These are phyloP conservation scores for Ogataea trehalophila DNA, from an alignment of 805 yeast genomes.

Conservation along the genomic window DNA sequence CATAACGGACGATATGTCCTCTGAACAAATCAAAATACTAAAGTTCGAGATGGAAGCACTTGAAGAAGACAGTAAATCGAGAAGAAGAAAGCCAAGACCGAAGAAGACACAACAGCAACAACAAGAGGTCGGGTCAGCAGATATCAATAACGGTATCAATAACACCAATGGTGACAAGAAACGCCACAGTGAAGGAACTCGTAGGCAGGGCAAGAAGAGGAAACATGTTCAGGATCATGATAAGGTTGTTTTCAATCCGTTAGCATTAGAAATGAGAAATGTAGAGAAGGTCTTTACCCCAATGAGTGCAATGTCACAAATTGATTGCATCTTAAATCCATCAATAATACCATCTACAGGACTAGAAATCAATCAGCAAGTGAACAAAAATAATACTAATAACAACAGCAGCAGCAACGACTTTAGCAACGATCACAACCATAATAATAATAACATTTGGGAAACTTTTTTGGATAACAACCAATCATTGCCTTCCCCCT, in stretches of 20 bases:
- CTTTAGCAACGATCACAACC: background rate
- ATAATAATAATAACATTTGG: constrained; percentile 5
- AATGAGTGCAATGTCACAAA: background rate
- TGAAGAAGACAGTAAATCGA: constrained; percentile 38
- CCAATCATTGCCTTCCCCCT: constrained; percentile 1
- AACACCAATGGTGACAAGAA: background rate
- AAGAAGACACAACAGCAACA: constrained; percentile 1
- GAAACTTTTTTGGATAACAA: constrained; percentile 5
- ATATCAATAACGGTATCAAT: background rate
- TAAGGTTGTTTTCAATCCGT: constrained; percentile 27
- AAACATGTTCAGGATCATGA: constrained; percentile 1
- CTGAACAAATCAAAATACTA: constrained; percentile 32
- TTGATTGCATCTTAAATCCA: background rate
- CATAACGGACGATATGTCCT: constrained; percentile 41
- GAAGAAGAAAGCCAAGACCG: constrained; percentile 33
- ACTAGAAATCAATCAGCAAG: background rate
- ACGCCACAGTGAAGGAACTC: too few species aligned
- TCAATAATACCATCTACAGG: too few species aligned
- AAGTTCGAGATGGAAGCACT: constrained; percentile 33
- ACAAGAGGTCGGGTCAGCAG: background rate
- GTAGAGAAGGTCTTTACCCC: background rate
- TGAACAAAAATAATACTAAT: background rate
- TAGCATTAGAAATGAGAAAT: constrained; percentile 15
- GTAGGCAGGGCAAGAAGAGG: background rate
- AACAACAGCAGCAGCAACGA: background rate